Percentiles rank a stretch among this genome's conserved stretches.
Evolutionary conservation across 202 grass and related monocot species (phyloP).

Genomic region (Panicum virgatum): DNA sequence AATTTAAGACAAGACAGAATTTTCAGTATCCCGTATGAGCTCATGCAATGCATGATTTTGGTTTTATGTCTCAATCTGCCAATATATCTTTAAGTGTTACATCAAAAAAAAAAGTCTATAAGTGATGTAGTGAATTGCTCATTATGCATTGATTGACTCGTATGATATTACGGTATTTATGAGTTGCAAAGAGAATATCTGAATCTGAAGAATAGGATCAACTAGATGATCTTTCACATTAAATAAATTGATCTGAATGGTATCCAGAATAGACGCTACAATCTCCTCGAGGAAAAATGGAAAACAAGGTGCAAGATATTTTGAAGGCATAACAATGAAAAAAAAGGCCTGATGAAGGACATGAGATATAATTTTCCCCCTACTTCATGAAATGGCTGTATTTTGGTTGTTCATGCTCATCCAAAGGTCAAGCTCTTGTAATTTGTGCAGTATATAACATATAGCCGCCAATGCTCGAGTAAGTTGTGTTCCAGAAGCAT

Average conservation of each 20-base stretch:
- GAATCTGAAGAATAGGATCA: not conserved
- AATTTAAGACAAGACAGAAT: not conserved
- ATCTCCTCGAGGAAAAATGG: not conserved
- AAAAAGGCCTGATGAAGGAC: not conserved
- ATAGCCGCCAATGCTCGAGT: slow-evolving; percentile 9
- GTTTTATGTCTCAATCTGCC: not conserved
- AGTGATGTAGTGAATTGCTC: not conserved
- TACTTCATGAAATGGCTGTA: not conserved
- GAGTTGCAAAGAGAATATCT: not conserved
- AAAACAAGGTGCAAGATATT: slow-evolving; percentile 14
- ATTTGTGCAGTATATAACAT: not conserved
- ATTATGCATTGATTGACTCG: not conserved
- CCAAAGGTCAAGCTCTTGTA: not conserved
- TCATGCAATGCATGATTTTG: not conserved
- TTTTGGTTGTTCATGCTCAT: not conserved
- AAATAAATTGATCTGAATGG: not conserved
- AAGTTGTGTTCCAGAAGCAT: not conserved
- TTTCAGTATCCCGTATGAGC: not conserved
- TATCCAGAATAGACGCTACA: not conserved
- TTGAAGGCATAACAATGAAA: not conserved
- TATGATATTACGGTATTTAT: not conserved
- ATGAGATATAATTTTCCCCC: not conserved
- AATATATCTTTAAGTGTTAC: not conserved
- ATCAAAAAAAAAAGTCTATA: too few species aligned
- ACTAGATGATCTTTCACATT: not conserved